Conservation (phyloP, 352 stramenopile genomes). For the Pythium phragmitis region DNA sequence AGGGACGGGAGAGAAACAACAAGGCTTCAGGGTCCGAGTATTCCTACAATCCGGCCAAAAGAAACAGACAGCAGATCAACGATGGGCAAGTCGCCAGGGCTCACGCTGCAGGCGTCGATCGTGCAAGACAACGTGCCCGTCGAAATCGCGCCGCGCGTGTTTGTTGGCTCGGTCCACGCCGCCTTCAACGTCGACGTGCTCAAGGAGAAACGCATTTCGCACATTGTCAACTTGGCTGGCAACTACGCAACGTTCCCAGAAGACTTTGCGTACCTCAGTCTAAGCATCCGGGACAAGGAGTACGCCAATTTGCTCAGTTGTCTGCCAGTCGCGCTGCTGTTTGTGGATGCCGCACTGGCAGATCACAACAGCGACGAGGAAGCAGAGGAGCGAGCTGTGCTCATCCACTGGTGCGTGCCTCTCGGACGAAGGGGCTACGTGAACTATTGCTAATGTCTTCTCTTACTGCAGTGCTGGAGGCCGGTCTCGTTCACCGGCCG, state of each 20-base stretch:
- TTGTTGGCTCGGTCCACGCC: slow-evolving; percentile 83
- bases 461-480: slow-evolving; percentile 50
- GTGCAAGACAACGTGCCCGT: slow-evolving; percentile 87
- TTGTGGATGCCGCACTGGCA: slow-evolving; percentile 71
- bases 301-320: slow-evolving; percentile 87
- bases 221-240: slow-evolving; percentile 86
- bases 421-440: not conserved
- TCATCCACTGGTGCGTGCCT: slow-evolving; percentile 73
- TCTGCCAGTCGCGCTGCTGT: slow-evolving; percentile 71
- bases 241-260: slow-evolving; percentile 86
- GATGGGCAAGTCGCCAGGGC: slow-evolving; percentile 56
- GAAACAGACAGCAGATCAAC: not conserved
- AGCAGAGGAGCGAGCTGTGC: slow-evolving; percentile 48
- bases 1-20: not conserved
- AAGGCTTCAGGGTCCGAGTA: not conserved
- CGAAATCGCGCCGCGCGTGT: slow-evolving; percentile 65
- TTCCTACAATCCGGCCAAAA: not conserved
- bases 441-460: not conserved
- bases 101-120: slow-evolving; percentile 61
- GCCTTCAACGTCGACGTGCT: slow-evolving; percentile 87
- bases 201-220: slow-evolving; percentile 70
- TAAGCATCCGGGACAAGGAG: slow-evolving; percentile 90
- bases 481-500: slow-evolving; percentile 78
- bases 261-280: slow-evolving; percentile 87
- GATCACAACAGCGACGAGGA: not conserved